A percentile compares a stretch with the other conserved stretches of the same genome.
Conservation (phyloP, 495 filamentous ascomycete species). For the Hyaloscypha hepaticicola region DNA sequence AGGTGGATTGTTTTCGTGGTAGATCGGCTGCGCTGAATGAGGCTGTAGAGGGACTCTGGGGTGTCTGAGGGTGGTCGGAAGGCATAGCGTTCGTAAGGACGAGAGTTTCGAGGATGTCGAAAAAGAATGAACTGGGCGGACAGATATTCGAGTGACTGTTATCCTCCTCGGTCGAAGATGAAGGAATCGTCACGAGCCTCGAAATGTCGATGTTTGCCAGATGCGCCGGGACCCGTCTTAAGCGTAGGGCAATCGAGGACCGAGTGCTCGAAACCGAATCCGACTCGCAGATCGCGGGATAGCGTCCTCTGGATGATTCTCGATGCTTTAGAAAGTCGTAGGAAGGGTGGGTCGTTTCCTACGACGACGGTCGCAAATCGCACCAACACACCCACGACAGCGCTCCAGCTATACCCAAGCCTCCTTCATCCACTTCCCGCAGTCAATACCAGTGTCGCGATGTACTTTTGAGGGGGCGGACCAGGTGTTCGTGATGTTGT, state of each 20-base stretch:
- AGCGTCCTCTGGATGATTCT: not conserved
- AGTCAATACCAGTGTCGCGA: conserved; percentile 2
- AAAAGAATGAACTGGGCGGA: not conserved
- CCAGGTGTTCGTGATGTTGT: conserved; percentile 18
- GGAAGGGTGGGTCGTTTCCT: conserved; percentile 8
- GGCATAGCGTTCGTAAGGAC: conserved; percentile 26
- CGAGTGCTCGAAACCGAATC: not conserved
- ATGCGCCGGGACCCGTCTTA: conserved; percentile 12
- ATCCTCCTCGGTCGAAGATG: conserved; percentile 10
- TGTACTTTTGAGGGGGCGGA: conserved; percentile 1
- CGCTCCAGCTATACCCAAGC: conserved; percentile 12
- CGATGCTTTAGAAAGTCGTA: conserved; percentile 3
- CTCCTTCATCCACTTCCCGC: conserved; percentile 25
- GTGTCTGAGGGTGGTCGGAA: conserved; percentile 58
- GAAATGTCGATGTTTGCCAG: conserved; percentile 8
- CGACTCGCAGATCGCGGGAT: conserved; percentile 11
- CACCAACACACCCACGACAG: conserved; percentile 13
- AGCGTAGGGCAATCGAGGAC: conserved; percentile 7
- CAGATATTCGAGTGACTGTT: conserved; percentile 15
- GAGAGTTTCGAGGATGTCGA: conserved; percentile 8
- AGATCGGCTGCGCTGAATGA: conserved; percentile 11
- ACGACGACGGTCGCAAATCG: conserved; percentile 26
- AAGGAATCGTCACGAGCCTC: not conserved
- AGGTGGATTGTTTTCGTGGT: conserved; percentile 19
- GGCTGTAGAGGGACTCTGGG: conserved; percentile 51